Base-by-base conservation (phyloP, 2,329 filamentous ascomycete genomes). In the Monosporascus cannonballus region DNA sequence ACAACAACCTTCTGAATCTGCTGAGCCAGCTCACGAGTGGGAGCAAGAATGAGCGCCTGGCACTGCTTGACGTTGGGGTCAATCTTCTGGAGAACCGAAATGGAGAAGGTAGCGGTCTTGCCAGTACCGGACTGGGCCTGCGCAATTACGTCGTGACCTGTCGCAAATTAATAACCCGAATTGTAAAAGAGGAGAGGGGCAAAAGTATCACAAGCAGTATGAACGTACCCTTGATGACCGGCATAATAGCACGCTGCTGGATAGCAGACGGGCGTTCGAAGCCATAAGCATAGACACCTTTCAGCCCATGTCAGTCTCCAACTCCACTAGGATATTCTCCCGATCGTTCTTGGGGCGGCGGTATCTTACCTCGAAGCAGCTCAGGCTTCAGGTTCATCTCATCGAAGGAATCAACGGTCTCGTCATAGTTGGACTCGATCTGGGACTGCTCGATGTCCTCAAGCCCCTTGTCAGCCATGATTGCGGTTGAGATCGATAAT, bases 361-460 rank as follows among this genome's bases (percentile, higher is more conserved):
- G 55, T 52, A 54, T 56, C 81, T 76, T 80, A 86, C 84, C 94
- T 79, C 94, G 91, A 73, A 99, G 90, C 71, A 99, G 89, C 83
- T 99, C 94, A 62, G 90, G 73, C 85, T 95, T 96, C 71, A 99
- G 85, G 79, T 86, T 87, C 94, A 99, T 99, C 69, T 92, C 84
- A 78, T 99, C 94, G 79, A 99, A 99, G 58, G 91, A 96, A 79
- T 99, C 95, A 77, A 94, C 93, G 70, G 93, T 92, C 85, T 97
- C 92, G 84, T 99, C 94, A 81, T 97, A 99, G 90, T 99, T 99
- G 73, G 92, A 96, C 85, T 99, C 95, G 84, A 99, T 99, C 81
- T 96, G 91, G 78, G 87, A 93, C 57, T 66, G 63, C 62, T 68
- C 65, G 61, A 68, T 67, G 54, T 97, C 93, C 83, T 96, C 92